Percentiles rank a stretch among this genome's conserved stretches.
Evolutionary conservation across 2,329 filamentous ascomycete species (phyloP).

Genomic region (Penicillium sp.): DNA sequence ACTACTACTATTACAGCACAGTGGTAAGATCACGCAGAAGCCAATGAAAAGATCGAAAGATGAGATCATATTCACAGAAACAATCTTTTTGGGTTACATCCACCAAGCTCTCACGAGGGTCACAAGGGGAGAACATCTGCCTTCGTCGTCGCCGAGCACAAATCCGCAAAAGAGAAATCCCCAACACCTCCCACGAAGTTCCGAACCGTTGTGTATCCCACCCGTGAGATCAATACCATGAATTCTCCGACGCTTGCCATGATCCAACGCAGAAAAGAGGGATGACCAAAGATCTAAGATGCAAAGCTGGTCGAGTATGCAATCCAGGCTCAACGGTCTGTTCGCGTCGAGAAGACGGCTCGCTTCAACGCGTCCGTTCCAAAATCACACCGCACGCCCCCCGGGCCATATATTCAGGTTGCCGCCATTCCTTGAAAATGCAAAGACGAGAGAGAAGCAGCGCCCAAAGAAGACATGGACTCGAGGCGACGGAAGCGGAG

Average conservation of each 20-base stretch:
- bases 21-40: too few species aligned
- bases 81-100: conserved; percentile 27
- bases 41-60: conserved; percentile 2
- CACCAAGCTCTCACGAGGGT: conserved; percentile 26
- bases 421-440: conserved; percentile 13
- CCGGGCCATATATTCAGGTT: conserved; percentile 3
- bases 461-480: conserved; percentile 14
- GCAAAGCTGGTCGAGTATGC: conserved; percentile 22
- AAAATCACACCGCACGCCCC: conserved; percentile 11
- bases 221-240: conserved; percentile 35
- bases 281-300: conserved; percentile 28
- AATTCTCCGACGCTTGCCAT: conserved; percentile 36
- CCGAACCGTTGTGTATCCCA: conserved; percentile 35
- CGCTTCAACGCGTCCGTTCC: conserved; percentile 7
- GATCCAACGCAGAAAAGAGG: conserved; percentile 30
- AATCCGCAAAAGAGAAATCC: conserved; percentile 33
- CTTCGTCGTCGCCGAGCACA: conserved; percentile 19
- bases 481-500: conserved; percentile 11
- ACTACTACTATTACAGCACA: too few species aligned
- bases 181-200: conserved; percentile 36
- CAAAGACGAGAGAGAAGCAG: conserved; percentile 10
- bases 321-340: conserved; percentile 21
- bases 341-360: conserved; percentile 14
- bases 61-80: conserved; percentile 26
- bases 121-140: conserved; percentile 14